Percentiles rank a stretch among this genome's conserved stretches.
Evolutionary conservation across 495 filamentous ascomycete genomes (phyloP).

Genomic region (Astrocystis sublimbata): DNA sequence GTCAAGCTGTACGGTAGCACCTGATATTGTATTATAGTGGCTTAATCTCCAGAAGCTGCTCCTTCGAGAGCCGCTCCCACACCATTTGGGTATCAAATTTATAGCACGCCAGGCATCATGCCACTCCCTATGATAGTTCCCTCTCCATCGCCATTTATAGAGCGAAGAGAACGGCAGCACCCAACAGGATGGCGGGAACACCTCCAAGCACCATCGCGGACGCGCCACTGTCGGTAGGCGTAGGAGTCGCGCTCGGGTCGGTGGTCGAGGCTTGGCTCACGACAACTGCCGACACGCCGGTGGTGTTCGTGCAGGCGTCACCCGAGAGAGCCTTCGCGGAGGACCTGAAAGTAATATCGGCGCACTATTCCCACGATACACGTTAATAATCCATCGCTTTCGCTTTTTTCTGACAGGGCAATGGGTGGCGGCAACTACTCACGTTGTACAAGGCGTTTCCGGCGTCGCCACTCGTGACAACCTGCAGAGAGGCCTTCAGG

Average conservation of each 20-base stretch:
- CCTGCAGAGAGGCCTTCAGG: slow-evolving; percentile 53
- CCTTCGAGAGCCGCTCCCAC: too few relatives aligned
- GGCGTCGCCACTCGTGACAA: slow-evolving; percentile 52
- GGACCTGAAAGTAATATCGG: slow-evolving; percentile 60
- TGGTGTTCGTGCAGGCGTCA: slow-evolving; percentile 51
- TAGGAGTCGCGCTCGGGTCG: neutral
- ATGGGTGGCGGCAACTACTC: slow-evolving; percentile 34
- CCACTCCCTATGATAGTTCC: neutral
- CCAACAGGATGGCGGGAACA: neutral
- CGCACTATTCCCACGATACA: slow-evolving; percentile 47
- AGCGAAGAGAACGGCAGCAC: neutral
- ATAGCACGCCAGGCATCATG: neutral
- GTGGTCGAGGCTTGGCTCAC: slow-evolving; percentile 15
- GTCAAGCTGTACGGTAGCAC: neutral
- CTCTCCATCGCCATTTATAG: slow-evolving; percentile 1
- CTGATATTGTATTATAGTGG: too few relatives aligned
- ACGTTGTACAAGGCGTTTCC: slow-evolving; percentile 64
- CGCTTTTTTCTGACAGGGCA: too few relatives aligned
- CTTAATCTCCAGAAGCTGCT: too few relatives aligned
- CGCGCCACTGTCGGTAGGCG: slow-evolving; percentile 2
- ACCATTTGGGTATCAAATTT: slow-evolving; percentile 7
- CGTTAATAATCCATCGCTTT: too few relatives aligned
- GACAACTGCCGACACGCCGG: slow-evolving; percentile 34
- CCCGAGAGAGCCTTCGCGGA: slow-evolving; percentile 41
- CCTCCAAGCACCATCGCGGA: neutral